Base-by-base conservation (phyloP, 202 grass and related monocot genomes). In the Zizania palustris region DNA sequence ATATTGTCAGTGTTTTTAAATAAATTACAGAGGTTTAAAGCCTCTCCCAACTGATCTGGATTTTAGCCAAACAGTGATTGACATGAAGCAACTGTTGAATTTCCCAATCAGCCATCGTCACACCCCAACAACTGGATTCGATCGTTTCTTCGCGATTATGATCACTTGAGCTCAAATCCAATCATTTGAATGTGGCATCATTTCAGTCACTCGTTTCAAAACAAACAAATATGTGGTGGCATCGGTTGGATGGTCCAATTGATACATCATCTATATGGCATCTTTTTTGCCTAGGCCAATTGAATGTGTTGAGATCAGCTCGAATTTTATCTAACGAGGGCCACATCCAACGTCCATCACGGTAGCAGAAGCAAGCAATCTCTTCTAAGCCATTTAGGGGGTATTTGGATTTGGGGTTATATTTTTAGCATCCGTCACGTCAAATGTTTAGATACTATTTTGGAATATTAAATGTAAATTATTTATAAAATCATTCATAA, bases 21-120 rank as follows among this genome's bases (percentile, higher is more conserved):
- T 28, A 28, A 28, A 28, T 28, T n/a, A n/a, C n/a, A n/a, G n/a
- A 76, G 28, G 63, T 33, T 33, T 43, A 81, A 71, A 54, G 45
- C 2, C 3, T 15, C 4, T 34, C 44, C 5, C 40, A 19, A 9
- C 46, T 54, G 0, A 3, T 2, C 18, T 63, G 21, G 48, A 58
- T 67, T 66, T 48, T 57, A 64, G 50, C 79, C 73, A 65, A 77
- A 67, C 79, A 77, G 35, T 53, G 72, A 57, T 5, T 28, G 16
- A 59, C 49, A 66, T 44, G 60, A 20, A 16, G 11, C 40, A 75
- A 13, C 62, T 51, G 56, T 71, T 57, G 60, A 87, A 60, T 67
- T 67, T 54, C 41, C 59, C 85, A 41, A 69, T 49, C 68, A 42
- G 55, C 79, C 80, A 51, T 45, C 14, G 0, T 79, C 74, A 11